A percentile compares a stretch with the other conserved stretches of the same genome.
Evolutionary conservation across 208 protist species (phyloP).

Genomic region (Naegleria gruberi): DNA sequence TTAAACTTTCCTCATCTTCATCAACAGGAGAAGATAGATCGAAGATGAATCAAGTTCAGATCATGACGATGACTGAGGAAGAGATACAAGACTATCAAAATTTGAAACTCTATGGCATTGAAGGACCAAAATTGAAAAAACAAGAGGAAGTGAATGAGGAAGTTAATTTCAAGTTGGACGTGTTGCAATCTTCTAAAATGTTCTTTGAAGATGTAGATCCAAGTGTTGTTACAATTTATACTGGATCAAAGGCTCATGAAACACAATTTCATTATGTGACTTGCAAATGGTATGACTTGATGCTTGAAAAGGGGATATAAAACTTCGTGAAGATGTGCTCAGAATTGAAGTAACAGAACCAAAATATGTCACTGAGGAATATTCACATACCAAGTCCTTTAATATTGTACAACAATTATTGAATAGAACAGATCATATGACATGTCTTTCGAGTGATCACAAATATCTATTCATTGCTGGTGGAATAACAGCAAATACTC

Average conservation of each 20-base stretch:
- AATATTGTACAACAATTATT: neutral
- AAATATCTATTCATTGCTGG: neutral
- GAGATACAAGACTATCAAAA: neutral
- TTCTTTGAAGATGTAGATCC: neutral
- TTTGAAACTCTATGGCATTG: neutral
- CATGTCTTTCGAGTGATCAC: neutral
- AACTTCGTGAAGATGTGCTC: neutral
- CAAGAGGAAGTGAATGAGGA: neutral
- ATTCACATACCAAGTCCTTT: neutral
- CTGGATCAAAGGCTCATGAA: neutral
- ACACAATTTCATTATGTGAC: neutral
- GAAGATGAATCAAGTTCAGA: too few species aligned
- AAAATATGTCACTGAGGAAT: neutral
- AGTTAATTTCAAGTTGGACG: neutral
- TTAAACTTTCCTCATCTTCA: too few species aligned
- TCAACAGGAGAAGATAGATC: too few species aligned
- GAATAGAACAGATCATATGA: neutral
- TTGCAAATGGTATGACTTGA: neutral
- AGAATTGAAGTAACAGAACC: neutral
- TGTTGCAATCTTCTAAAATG: neutral
- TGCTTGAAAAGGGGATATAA: neutral
- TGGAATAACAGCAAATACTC: neutral
- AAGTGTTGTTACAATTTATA: neutral
- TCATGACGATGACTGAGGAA: neutral
- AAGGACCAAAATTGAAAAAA: neutral